These are phyloP conservation scores for Polyporus arcularius DNA, from an alignment of 768 basidiomycete species.

Conservation along the genomic window DNA sequence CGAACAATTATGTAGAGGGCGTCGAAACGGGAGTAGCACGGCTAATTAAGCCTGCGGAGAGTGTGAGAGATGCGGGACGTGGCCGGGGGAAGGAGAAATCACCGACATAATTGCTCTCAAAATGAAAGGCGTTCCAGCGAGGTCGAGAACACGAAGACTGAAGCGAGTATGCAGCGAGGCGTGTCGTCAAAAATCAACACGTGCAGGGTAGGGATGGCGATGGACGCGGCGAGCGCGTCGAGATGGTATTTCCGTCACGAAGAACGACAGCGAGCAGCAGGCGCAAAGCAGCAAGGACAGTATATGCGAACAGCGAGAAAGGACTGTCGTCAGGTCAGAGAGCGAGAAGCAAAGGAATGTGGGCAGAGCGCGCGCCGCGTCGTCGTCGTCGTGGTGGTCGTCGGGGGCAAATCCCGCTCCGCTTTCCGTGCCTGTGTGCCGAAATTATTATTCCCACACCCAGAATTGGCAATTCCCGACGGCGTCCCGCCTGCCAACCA, in stretches of 20 bases:
- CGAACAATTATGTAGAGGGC: constrained; percentile 8
- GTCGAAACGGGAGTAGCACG: constrained; percentile 13
- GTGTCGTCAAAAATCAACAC: constrained; percentile 26
- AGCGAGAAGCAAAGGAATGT: constrained; percentile 11
- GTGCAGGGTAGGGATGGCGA: constrained; percentile 24
- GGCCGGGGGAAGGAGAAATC: neutral
- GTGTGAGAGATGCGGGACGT: constrained; percentile 7
- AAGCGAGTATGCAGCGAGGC: constrained; percentile 6
- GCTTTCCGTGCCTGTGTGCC: constrained; percentile 2
- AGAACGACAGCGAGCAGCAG: constrained; percentile 2
- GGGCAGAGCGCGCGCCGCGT: constrained; percentile 9
- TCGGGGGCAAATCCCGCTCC: constrained; percentile 3
- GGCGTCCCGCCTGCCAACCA: neutral
- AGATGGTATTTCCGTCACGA: neutral
- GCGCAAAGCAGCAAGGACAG: constrained; percentile 2
- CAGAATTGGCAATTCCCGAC: constrained; percentile 17
- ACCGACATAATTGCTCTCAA: constrained; percentile 20
- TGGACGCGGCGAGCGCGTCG: constrained; percentile 2
- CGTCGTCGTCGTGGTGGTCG: constrained; percentile 16
- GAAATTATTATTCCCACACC: constrained; percentile 2
- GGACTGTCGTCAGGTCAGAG: constrained; percentile 8
- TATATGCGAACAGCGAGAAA: constrained; percentile 1
- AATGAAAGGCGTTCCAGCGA: constrained; percentile 16
- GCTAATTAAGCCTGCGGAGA: constrained; percentile 16
- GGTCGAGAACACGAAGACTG: constrained; percentile 16